Evolutionary conservation across 2,329 filamentous ascomycete species (phyloP), one percentile per base, ranked within the genome.

Genomic region (Trichoderma arundinaceum): DNA sequence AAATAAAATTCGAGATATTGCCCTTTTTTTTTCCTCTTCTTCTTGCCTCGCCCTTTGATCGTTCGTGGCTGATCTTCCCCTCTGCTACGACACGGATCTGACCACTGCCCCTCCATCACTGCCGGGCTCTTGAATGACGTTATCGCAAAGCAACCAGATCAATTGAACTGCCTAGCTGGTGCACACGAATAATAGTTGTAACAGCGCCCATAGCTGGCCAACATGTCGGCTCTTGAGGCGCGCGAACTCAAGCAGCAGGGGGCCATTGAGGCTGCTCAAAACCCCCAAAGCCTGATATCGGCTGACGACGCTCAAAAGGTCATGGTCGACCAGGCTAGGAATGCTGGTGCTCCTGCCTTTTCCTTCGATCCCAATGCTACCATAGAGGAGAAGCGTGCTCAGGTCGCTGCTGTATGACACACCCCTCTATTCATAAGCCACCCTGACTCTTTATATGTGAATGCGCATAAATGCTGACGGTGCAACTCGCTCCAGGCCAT

Each of bases 361-460:
- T 86, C 89, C 68, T 99, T 98, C 80, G 86, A 99, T 75, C 92
- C 95, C 0, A 81, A 97, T 81, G 94, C 93, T 48, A 89, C 84
- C 49, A 85, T 90, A 0, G 92, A 93, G 76, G 85, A 96, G 77
- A 99, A 99, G 82, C 89, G 86, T 68, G 90, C 90, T 38, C 91
- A 94, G 75, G 89, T 90, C 22, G 83, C 85, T 83, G 86, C 89
- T 74, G 92, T 96, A 84, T 73, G 90, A 54, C 13, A 35, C 59
- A 64, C 59, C 48, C 13, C 17, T 17, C 41, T 8, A 13, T 8
- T 43, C 15, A 39, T 28, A 44, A 59, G n/a, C 35, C 44, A 7
- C 51, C 33, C 10, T 52, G 19, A 15, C 15, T 33, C 38, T 83
- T 49, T 54, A 49, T 52, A 53, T 61, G 22, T 0, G 17, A 22